phyloP scores from a whole-genome alignment of 805 yeast genomes.

The Wickerhamiella kurtzmanii region DNA sequence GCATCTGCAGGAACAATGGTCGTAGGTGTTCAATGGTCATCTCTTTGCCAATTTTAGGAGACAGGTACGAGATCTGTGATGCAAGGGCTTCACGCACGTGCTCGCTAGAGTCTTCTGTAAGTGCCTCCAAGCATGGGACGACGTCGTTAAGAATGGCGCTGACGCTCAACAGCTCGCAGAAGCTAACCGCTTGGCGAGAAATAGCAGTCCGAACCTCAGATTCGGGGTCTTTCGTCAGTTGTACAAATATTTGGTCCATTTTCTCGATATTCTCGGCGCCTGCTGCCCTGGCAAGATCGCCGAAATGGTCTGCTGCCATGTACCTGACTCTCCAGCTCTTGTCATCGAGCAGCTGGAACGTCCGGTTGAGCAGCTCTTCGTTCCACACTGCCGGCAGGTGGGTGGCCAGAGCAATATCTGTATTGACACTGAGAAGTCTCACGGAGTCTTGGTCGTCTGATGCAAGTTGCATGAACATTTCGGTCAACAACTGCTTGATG shows the following conservation, averaged over 20 bases:
- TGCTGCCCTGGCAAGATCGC: constrained; percentile 54
- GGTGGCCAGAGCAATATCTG: constrained; percentile 61
- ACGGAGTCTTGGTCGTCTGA: constrained; percentile 91
- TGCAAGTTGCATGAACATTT: constrained; percentile 66
- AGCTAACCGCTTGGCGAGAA: constrained; percentile 72
- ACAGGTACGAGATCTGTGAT: constrained; percentile 69
- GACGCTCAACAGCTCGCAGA: constrained; percentile 25
- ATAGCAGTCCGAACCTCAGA: constrained; percentile 94
- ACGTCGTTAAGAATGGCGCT: constrained; percentile 51
- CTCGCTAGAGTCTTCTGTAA: constrained; percentile 85
- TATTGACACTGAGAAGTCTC: constrained; percentile 77
- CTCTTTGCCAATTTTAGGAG: constrained; percentile 75
- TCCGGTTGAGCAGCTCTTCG: constrained; percentile 27
- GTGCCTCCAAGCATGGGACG: constrained; percentile 67
- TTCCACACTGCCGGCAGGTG: constrained; percentile 17
- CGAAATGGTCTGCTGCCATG: constrained; percentile 93
- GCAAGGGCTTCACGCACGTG: constrained; percentile 89
- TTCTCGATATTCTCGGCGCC: constrained; percentile 32
- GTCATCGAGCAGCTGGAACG: constrained; percentile 65
- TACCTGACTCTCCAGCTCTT: constrained; percentile 97
- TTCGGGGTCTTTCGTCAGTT: constrained; percentile 79
- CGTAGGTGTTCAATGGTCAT: constrained; percentile 66
- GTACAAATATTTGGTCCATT: constrained; percentile 56
- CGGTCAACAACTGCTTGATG: constrained; percentile 51
- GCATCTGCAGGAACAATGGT: constrained; percentile 84